These are phyloP conservation scores for Nakaseomyces uthaithaninus DNA, from an alignment of 1,139 yeast species.

Conservation along the genomic window DNA sequence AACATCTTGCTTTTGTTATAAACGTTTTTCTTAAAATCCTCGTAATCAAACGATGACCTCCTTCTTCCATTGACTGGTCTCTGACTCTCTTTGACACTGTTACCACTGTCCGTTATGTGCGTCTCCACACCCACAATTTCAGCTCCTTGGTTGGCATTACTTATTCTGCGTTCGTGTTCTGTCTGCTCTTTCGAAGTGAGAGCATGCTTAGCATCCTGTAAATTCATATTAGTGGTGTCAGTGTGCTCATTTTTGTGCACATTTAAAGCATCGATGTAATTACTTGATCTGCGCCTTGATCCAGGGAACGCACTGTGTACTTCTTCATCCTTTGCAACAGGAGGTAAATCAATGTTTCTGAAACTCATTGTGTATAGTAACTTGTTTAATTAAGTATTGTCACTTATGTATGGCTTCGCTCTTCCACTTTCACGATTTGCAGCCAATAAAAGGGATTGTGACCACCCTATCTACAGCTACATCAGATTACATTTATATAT, in stretches of 20 bases:
- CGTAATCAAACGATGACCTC: conserved; percentile 22
- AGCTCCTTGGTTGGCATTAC: not conserved
- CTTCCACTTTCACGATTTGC: too few species aligned
- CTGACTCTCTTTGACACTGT: not conserved
- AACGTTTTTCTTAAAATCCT: conserved; percentile 28
- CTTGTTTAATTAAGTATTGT: too few species aligned
- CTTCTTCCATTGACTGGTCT: conserved; percentile 2
- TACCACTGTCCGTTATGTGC: not conserved
- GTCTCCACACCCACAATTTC: not conserved
- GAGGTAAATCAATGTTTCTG: conserved; percentile 1
- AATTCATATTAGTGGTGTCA: conserved; percentile 6
- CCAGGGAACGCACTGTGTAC: conserved; percentile 5
- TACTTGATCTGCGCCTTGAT: conserved; percentile 6
- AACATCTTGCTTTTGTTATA: conserved; percentile 25
- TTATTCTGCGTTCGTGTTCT: conserved; percentile 7
- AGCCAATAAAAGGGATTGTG: too few species aligned
- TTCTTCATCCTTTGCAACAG: conserved; percentile 6
- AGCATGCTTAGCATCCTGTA: conserved; percentile 10
- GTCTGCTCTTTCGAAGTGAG: conserved; percentile 3
- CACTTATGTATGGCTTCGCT: too few species aligned
- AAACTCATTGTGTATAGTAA: not conserved
- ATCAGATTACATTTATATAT: too few species aligned
- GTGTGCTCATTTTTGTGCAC: conserved; percentile 8
- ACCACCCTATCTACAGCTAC: too few species aligned
- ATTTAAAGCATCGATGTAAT: conserved; percentile 9